phyloP scores from a whole-genome alignment of 306 rosid genomes.

The Cucurbita moschata region DNA sequence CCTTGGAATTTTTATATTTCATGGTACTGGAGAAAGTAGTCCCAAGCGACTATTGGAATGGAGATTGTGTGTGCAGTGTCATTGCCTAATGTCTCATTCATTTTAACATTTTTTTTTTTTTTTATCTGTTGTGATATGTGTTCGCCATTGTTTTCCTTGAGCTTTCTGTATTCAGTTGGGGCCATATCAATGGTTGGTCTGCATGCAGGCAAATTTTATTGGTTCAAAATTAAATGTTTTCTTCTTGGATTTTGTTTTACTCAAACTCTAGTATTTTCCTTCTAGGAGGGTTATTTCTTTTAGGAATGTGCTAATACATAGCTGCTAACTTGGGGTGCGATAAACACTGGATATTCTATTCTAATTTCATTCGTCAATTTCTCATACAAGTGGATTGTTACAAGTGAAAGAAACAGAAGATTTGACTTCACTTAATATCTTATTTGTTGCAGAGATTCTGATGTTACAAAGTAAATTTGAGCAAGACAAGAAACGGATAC shows the following conservation, averaged over 20 bases:
- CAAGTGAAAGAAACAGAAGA: not conserved
- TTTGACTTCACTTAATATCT: not conserved
- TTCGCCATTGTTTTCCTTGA: not conserved
- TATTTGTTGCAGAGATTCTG: constrained; percentile 60
- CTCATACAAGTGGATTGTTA: not conserved
- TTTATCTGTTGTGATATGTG: not conserved
- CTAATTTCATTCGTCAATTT: not conserved
- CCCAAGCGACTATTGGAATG: not conserved
- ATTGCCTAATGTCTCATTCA: not conserved
- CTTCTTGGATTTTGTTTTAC: not conserved
- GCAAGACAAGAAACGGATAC: constrained; percentile 70
- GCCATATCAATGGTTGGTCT: not conserved
- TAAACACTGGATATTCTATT: not conserved
- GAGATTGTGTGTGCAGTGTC: not conserved
- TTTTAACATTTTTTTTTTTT: not conserved
- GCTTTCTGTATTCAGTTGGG: not conserved
- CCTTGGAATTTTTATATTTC: not conserved
- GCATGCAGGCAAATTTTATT: not conserved
- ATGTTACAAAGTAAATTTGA: constrained; percentile 71
- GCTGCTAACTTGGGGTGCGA: not conserved
- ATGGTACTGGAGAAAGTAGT: not conserved
- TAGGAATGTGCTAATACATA: not conserved
- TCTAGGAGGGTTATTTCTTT: not conserved
- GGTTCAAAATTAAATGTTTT: not conserved
- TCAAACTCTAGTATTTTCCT: not conserved